Evolutionary conservation across 805 yeast genomes (phyloP), one percentile per base, ranked within the genome.

Genomic region (Kluyveromyces dobzhanskii): DNA sequence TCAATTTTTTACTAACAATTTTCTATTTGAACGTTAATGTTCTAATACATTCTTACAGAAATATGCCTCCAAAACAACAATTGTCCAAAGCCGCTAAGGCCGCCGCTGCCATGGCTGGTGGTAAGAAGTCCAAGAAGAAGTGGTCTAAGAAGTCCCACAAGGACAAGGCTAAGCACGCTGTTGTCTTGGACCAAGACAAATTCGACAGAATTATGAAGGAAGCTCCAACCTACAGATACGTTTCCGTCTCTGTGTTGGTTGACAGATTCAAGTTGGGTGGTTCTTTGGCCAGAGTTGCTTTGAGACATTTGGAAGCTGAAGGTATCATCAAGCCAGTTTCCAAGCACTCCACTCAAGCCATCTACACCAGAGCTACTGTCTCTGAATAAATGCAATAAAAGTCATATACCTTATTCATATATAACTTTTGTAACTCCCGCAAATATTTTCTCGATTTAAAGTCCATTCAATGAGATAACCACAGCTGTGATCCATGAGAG

Each of bases 121-220:
- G 97, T 82, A 88, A 88, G 85, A 87, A 90, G 70, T 86, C 95
- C 74, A 92, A 92, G 87, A 90, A 92, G 94, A 92, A 92, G 95
- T 92, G 97, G 98, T 85, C 94, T 84, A 88, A 90, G 82, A 96
- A 96, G 75, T 87, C 94, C 82, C 95, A 87, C 73, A 92, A 94
- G 88, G 99, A 92, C 76, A 90, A 85, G 94, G 97, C 98, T 63
- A 90, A 85, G 71, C 98, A 92, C 80, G 80, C 87, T 67, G 88
- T 92, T 65, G 76, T 85, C 70, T 78, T 92, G 65, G 99, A 92
- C 73, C 97, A 92, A 78, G 94, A 92, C 61, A 85, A 90, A 70
- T 90, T 83, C 78, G 98, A 92, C 94, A 86, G 97, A 79, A 85
- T 92, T 76, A 70, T 87, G 75, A 92, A 92, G 85, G 99, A 92